Conservation (phyloP, 2,329 filamentous ascomycete genomes). For the Dactylellina haptotyla region DNA sequence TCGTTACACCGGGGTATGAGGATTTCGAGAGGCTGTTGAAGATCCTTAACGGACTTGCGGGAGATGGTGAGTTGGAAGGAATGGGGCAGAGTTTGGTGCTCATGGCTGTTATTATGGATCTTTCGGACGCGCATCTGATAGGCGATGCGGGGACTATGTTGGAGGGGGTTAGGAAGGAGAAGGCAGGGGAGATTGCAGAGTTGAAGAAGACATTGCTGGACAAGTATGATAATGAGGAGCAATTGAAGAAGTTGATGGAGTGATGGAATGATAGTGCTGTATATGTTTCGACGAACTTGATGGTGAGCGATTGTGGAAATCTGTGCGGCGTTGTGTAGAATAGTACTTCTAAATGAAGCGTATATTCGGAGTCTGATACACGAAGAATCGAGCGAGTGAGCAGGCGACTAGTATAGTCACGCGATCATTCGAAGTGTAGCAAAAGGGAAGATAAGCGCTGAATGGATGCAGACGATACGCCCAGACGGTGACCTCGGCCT, state of each 20-base stretch:
- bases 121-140: constrained; percentile 3
- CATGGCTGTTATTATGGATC: neutral
- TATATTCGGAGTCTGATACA: too few species aligned
- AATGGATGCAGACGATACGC: too few species aligned
- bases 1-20: neutral
- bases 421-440: too few species aligned
- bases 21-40: neutral
- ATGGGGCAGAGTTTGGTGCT: neutral
- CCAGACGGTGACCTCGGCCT: too few species aligned
- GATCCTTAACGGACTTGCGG: neutral
- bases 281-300: too few species aligned
- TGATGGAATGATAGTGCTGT: too few species aligned
- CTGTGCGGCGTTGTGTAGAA: too few species aligned
- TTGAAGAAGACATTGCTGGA: neutral
- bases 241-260: neutral
- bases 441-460: too few species aligned
- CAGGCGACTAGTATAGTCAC: too few species aligned
- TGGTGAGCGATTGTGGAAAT: too few species aligned
- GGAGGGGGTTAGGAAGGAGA: neutral
- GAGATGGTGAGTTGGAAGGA: neutral
- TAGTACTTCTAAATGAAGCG: too few species aligned
- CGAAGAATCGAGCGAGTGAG: too few species aligned
- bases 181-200: neutral
- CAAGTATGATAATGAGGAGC: neutral
- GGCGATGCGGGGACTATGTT: neutral